phyloP scores from a whole-genome alignment of 345 rosid species.

The Fremontodendron californicum region DNA sequence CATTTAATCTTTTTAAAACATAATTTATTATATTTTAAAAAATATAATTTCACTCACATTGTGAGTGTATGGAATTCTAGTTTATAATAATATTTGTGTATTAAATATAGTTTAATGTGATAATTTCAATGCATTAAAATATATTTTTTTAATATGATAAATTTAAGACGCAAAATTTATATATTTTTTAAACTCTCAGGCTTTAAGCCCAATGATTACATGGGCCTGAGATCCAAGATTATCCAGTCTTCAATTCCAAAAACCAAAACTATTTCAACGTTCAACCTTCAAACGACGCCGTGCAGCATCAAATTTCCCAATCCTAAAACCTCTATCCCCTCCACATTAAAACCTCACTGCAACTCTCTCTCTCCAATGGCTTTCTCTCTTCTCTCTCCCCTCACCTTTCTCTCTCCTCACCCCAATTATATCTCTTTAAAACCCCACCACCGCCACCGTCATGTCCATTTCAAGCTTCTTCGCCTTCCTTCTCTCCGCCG shows the following conservation, averaged over 20 bases:
- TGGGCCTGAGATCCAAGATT: neutral
- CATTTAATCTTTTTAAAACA: no score
- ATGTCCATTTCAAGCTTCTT: conserved; percentile 24
- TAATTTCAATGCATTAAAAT: no score
- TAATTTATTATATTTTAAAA: no score
- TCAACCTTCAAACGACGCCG: neutral
- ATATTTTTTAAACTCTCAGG: neutral
- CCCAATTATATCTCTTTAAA: conserved; percentile 34
- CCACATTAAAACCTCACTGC: conserved; percentile 16
- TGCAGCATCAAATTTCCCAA: neutral
- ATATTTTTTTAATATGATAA: no score
- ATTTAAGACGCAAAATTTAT: no score
- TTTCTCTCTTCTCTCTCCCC: conserved; percentile 23
- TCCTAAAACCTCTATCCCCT: conserved; percentile 11
- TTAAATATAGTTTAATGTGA: no score
- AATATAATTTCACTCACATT: no score
- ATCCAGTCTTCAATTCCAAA: neutral
- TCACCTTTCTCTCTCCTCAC: conserved; percentile 29
- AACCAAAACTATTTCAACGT: neutral
- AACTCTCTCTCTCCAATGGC: conserved; percentile 27
- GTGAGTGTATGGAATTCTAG: no score
- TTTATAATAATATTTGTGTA: no score
- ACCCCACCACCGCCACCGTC: conserved; percentile 10
- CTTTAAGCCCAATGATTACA: neutral
- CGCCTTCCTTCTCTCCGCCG: conserved; percentile 22